Base-by-base conservation (phyloP, 352 stramenopile species). In the Lagenidium sp. region DNA sequence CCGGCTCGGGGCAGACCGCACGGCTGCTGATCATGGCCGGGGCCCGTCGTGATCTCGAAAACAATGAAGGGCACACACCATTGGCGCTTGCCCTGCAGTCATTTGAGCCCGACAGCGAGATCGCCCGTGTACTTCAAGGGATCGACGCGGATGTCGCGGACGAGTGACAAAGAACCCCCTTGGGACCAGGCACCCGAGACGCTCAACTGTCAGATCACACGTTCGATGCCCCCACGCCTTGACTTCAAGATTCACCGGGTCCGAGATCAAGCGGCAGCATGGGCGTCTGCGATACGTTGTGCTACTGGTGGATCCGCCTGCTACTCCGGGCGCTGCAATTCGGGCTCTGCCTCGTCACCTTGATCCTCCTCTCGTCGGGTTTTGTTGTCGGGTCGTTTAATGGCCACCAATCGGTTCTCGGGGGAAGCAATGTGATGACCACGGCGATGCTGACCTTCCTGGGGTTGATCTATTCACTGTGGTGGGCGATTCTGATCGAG, bases 401-500 rank as follows among this genome's bases (percentile, higher is more conserved):
- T 24, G 51, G 51, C 8, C 38, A 30, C 16, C 22, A 10, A 5
- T 41, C 44, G 12, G 47, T 54, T 44, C 44, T 60, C 4, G 51
- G 44, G 13, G 39, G 51, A 30, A 26, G 44, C 44, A 54, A 60
- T 34, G 51, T 51, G 18, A 34, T 60, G 13, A 38, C 44, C 36
- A 54, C 51, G 4, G 12, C 39, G 31, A 19, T 60, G 32, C 36
- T 60, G 19, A 36, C 51, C 24, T 60, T 60, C 19, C 35, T 60
- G 6, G 51, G 51, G 2, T 6, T 54, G 16, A 34, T 54, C 6
- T 60, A 60, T 21, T 28, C 51, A 16, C 41, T 60, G 13, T 60
- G 51, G 51, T 60, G 44, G 44, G 30, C 43, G 13, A 23, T 53
- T 11, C 44, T 53, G 3, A 60, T 60, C 34, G 51, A 60, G 51